Evolutionary conservation across 2,329 filamentous ascomycete species (phyloP).

Genomic region (Monilinia polystroma): DNA sequence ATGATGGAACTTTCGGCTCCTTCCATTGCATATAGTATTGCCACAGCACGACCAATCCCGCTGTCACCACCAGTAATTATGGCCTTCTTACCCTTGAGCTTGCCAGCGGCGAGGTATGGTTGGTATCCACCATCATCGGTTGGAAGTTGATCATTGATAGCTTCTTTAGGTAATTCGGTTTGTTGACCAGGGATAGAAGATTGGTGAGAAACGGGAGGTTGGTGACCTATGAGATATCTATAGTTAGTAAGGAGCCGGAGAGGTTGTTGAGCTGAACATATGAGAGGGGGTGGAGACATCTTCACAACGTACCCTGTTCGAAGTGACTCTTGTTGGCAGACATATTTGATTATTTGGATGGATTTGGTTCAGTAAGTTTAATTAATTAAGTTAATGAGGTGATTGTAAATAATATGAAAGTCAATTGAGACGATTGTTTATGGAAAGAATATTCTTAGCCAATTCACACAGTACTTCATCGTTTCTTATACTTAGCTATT

Average conservation of each 20-base stretch:
- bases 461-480: constrained; percentile 35
- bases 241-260: not conserved
- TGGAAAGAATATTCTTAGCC: constrained; percentile 34
- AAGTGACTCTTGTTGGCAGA: constrained; percentile 40
- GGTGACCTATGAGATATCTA: constrained; percentile 44
- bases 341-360: constrained; percentile 31
- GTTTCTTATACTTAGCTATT: constrained; percentile 3
- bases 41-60: constrained; percentile 74
- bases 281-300: not conserved
- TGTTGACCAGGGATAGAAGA: constrained; percentile 52
- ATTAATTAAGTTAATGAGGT: not conserved
- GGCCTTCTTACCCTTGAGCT: constrained; percentile 72
- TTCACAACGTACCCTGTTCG: constrained; percentile 36
- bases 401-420: not conserved
- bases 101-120: constrained; percentile 71
- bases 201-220: constrained; percentile 53
- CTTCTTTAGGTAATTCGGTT: constrained; percentile 46
- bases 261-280: not conserved
- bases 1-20: constrained; percentile 72
- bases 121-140: constrained; percentile 66
- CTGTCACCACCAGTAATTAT: constrained; percentile 80
- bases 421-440: not conserved
- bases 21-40: constrained; percentile 78
- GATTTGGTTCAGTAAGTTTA: constrained; percentile 27
- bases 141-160: constrained; percentile 60